Base-by-base conservation (phyloP, 108 stramenopile species). In the Cyclotella atomus region DNA sequence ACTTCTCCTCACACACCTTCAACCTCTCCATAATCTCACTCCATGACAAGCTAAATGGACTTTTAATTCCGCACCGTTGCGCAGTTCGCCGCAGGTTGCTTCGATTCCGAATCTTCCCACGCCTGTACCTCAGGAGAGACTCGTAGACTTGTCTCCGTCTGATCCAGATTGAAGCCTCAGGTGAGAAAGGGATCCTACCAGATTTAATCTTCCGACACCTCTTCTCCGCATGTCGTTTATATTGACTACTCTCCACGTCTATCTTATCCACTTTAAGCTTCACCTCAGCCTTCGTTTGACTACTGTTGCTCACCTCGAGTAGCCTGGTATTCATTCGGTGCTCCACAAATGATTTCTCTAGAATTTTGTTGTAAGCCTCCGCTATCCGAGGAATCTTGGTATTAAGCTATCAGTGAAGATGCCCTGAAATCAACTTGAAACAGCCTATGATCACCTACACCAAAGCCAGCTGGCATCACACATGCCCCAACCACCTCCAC, bases 381-480 rank as follows among this genome's bases (percentile, higher is more conserved):
- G 47, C 47, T 49, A 49, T n/a, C n/a, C 47, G 4, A 49, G n/a
- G 17, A n/a, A 49, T 49, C n/a, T 49, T 49, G 9, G n/a, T 12
- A n/a, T 19, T n/a, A 9, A 20, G 62, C 72, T 4, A 73, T 62
- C 46, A 73, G 35, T n/a, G 72, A 73, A 4, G 16, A 4, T 14
- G 49, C 4, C 27, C 38, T 20, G 16, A 73, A 25, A 32, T 73
- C 72, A 3, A 61, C 17, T 6, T 64, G 4, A 20, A 46, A 57
- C 16, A 57, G 9, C 3, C 33, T 10, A 19, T 70, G 69, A 20
- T 70, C 69, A 2, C 69, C 69, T 24, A 70, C 20, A 10, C 69
- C 69, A 19, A n/a, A 70, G 5, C 59, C 55, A 2, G 19, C 41
- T 3, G 69, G 69, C 55, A 70, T 38, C 16, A 70, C 55, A 49